These are phyloP conservation scores for Colletotrichum tropicale DNA, from an alignment of 2,329 filamentous ascomycete genomes.

Conservation along the genomic window DNA sequence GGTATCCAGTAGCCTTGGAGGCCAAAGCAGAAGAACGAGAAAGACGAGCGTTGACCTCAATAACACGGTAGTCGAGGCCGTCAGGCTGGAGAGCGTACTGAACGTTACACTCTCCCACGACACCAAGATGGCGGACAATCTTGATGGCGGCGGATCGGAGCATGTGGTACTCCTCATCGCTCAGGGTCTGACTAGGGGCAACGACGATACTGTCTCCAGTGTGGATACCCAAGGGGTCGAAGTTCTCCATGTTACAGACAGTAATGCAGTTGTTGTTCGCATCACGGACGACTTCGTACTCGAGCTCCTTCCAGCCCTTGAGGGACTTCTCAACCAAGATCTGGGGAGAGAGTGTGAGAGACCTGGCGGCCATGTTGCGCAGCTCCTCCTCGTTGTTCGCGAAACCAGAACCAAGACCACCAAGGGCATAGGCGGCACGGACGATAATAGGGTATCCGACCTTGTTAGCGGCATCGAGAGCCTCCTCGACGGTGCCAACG, in stretches of 20 bases:
- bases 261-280: conserved; percentile 88
- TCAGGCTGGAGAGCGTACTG: conserved; percentile 91
- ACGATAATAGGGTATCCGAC: conserved; percentile 98
- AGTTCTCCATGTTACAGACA: conserved; percentile 69
- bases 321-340: conserved; percentile 98
- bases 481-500: conserved; percentile 89
- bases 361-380: conserved; percentile 89
- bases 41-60: conserved; percentile 98
- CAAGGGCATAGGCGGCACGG: conserved; percentile 93
- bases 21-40: conserved; percentile 96
- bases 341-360: conserved; percentile 91
- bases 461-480: conserved; percentile 81
- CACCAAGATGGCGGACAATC: conserved; percentile 94
- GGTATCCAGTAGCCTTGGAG: conserved; percentile 97
- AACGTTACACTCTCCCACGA: conserved; percentile 96
- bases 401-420: conserved; percentile 95
- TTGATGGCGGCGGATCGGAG: conserved; percentile 96
- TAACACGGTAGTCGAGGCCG: conserved; percentile 96
- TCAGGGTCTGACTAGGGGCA: conserved; percentile 93
- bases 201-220: conserved; percentile 99
- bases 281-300: conserved; percentile 98
- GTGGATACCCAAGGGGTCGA: conserved; percentile 95
- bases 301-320: conserved; percentile 99
- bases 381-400: conserved; percentile 94
- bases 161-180: conserved; percentile 99